Evolutionary conservation across 768 basidiomycete species (phyloP), one percentile per base, ranked within the genome.

Genomic region (Pulveroboletus sp.): DNA sequence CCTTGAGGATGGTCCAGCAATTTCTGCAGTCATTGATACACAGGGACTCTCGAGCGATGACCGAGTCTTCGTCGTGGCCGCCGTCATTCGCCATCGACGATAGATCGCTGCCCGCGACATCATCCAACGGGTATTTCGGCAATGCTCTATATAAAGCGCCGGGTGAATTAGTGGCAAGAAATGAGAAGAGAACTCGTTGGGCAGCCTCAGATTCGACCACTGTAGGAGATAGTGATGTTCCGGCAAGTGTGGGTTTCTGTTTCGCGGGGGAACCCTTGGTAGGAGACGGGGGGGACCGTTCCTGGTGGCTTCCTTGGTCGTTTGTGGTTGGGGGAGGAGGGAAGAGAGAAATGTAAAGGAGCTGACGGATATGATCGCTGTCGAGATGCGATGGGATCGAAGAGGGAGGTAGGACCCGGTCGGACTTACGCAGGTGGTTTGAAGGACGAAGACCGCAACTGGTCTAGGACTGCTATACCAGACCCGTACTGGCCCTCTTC

Each of bases 401-500:
- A 14, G 42, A 56, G 30, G 44, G 46, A 37, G 41, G 54, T 35
- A 39, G 44, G 10, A 57, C 42, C 27, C 30, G 40, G 38, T 46
- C 38, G 31, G 26, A 70, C 84, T 62, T 64, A 86, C 87, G 70
- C 59, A 10, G 78, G 76, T 8, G 86, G 86, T 45, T 68, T 80
- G 65, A 76, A 75, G 24, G 74, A 69, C n/a, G 76, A 62, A 0
- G 80, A 77, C 40, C 83, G 80, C 2, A 89, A 65, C 50, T 83
- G 81, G 50, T 80, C 79, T 1, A 90, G 75, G 26, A 79, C 67
- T 12, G 73, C 69, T 27, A 88, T 82, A 7, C 81, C 88, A 6
- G 79, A 73, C 57, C 86, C 82, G 55, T 85, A 87, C 50, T 88
- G 85, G 15, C 82, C 80, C 63, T 90, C 88, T 58, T 90, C 88